Percentiles rank a stretch among this genome's conserved stretches.
These are phyloP conservation scores for Isabelozyma rhagii DNA, from an alignment of 805 yeast species.

Conservation along the genomic window DNA sequence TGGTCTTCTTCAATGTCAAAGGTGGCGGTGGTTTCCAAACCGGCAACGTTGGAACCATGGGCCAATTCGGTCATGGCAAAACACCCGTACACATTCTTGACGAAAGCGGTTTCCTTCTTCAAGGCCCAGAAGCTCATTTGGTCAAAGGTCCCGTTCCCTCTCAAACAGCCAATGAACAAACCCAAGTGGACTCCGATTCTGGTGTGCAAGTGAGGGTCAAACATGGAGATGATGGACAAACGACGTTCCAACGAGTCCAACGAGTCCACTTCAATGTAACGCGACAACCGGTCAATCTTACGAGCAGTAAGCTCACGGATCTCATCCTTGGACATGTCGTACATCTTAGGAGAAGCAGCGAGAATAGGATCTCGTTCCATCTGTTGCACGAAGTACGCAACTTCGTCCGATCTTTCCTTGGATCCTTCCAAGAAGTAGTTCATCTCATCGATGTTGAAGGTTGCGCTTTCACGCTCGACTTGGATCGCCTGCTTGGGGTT, in stretches of 20 bases:
- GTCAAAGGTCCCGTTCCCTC: conserved; percentile 32
- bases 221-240: conserved; percentile 25
- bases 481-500: conserved; percentile 17
- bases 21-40: conserved; percentile 82
- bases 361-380: conserved; percentile 34
- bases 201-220: conserved; percentile 30
- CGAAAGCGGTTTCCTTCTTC: conserved; percentile 24
- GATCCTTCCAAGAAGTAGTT: conserved; percentile 22
- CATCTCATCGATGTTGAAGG: conserved; percentile 18
- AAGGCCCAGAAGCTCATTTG: conserved; percentile 33
- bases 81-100: conserved; percentile 60
- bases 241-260: conserved; percentile 25
- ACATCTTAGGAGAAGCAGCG: conserved; percentile 20
- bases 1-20: conserved; percentile 62
- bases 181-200: conserved; percentile 32
- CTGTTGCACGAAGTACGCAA: conserved; percentile 23
- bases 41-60: conserved; percentile 90
- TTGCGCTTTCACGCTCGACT: conserved; percentile 14
- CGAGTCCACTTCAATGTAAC: conserved; percentile 27
- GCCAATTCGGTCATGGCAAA: conserved; percentile 89
- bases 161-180: conserved; percentile 28
- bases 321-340: conserved; percentile 24
- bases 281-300: conserved; percentile 28
- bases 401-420: conserved; percentile 19
- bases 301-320: conserved; percentile 28